Evolutionary conservation across 352 stramenopile species (phyloP), one percentile per base, ranked within the genome.

Genomic region (Pythium vanterpoolii): DNA sequence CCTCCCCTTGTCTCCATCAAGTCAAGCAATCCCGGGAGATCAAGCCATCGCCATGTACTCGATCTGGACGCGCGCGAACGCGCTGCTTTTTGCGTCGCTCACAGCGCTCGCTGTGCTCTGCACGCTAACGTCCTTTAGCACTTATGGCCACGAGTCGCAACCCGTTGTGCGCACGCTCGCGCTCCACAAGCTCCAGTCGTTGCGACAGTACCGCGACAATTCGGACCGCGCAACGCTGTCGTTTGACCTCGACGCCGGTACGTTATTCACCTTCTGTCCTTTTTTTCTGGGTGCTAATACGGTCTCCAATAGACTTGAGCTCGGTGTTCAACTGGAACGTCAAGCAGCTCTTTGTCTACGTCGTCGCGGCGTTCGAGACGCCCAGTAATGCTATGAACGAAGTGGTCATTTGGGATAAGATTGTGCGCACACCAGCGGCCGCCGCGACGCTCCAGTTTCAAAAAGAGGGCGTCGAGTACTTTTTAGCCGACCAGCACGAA

Each of bases 241-340:
- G 19, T 95, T 95, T 55, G 71, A 91, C 66, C 60, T 95, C 34
- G 83, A 95, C 53, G 83, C 85, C 16, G 81, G 81, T 90, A 40
- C 56, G 73, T 45, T 27, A 7, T 21, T 54, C 42, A 11, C 18
- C 39, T 45, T n/a, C 14, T 39, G 5, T 31, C 36, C 8, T 18
- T 46, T 26, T 28, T 34, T 23, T 40, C 24, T 60, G 34, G 30
- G n/a, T 11, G 8, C 18, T 42, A 16, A 11, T 42, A 21, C 19
- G 13, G 34, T 54, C 10, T 40, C 9, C 11, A 19, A 9, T 43
- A 88, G 85, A 95, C 19, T 51, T 95, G 53, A 86, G 78, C 68
- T 92, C 84, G 24, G 84, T 93, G 26, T 95, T 95, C 77, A 95
- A 95, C 66, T 95, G 86, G 86, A 95, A 95, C 68, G 84, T 91